A percentile compares a stretch with the other conserved stretches of the same genome.
Evolutionary conservation across 768 basidiomycete species (phyloP).

Genomic region (Lactifluus rugatus): DNA sequence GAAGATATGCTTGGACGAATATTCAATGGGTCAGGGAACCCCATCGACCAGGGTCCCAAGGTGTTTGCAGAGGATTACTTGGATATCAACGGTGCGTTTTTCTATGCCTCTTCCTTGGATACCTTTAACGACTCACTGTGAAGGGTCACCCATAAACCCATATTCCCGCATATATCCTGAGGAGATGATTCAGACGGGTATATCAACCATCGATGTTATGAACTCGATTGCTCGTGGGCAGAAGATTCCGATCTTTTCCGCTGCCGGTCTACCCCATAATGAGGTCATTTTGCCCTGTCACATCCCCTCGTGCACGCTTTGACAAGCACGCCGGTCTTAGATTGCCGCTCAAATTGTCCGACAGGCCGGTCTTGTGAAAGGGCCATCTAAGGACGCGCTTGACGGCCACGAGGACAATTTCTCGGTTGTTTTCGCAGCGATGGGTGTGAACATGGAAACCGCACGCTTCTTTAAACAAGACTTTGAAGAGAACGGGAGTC

Average conservation of each 20-base stretch:
- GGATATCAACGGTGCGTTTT: constrained; percentile 86
- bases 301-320: constrained; percentile 8
- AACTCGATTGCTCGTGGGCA: constrained; percentile 99
- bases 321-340: constrained; percentile 31
- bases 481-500: constrained; percentile 96
- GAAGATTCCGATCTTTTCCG: constrained; percentile 99
- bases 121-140: neutral
- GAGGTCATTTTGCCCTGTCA: constrained; percentile 47
- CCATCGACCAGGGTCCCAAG: constrained; percentile 97
- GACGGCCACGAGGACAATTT: constrained; percentile 99
- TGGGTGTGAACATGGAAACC: constrained; percentile 99
- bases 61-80: constrained; percentile 99
- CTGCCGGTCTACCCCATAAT: constrained; percentile 97
- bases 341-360: constrained; percentile 99
- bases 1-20: constrained; percentile 99
- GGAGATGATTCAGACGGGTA: constrained; percentile 99
- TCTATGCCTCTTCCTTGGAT: constrained; percentile 5
- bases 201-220: constrained; percentile 96
- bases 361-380: constrained; percentile 94
- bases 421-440: constrained; percentile 98
- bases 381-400: constrained; percentile 94
- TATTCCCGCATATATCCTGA: constrained; percentile 99
- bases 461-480: constrained; percentile 99
- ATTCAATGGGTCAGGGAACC: constrained; percentile 97
- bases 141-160: constrained; percentile 96